These are phyloP conservation scores for Solanum pennellii DNA, from an alignment of 257 asterid genomes.

Conservation along the genomic window DNA sequence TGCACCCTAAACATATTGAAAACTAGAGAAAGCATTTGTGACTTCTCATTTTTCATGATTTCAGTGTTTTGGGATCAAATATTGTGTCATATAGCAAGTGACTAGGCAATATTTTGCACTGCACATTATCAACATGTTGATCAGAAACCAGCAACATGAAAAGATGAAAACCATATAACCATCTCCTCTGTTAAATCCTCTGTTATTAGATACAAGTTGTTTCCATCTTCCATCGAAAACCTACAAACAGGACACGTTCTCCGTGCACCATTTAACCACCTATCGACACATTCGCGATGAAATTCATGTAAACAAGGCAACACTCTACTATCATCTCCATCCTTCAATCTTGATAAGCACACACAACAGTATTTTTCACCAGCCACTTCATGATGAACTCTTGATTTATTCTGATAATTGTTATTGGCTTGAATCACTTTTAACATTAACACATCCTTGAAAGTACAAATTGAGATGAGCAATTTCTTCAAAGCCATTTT, in stretches of 20 bases:
- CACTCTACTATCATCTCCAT: background rate
- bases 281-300: conserved; percentile 20
- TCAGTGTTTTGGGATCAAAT: background rate
- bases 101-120: background rate
- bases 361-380: conserved; percentile 11
- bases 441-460: background rate
- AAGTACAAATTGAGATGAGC: conserved; percentile 3
- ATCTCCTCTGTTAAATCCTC: conserved; percentile 24
- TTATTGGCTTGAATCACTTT: background rate
- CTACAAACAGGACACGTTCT: conserved; percentile 35
- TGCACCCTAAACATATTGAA: no score
- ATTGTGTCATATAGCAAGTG: background rate
- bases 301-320: conserved; percentile 34
- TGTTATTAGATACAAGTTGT: background rate
- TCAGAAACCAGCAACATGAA: conserved; percentile 34
- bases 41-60: background rate
- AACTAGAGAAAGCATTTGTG: background rate
- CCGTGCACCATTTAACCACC: conserved; percentile 14
- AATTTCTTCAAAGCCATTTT: conserved; percentile 27
- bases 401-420: conserved; percentile 2
- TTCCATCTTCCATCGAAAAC: conserved; percentile 7
- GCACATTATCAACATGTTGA: background rate
- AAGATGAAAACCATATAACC: conserved; percentile 36
- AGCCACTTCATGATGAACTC: background rate
- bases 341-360: conserved; percentile 25